Base-by-base conservation (phyloP, 2,329 filamentous ascomycete species). In the Colletotrichum nymphaeae region DNA sequence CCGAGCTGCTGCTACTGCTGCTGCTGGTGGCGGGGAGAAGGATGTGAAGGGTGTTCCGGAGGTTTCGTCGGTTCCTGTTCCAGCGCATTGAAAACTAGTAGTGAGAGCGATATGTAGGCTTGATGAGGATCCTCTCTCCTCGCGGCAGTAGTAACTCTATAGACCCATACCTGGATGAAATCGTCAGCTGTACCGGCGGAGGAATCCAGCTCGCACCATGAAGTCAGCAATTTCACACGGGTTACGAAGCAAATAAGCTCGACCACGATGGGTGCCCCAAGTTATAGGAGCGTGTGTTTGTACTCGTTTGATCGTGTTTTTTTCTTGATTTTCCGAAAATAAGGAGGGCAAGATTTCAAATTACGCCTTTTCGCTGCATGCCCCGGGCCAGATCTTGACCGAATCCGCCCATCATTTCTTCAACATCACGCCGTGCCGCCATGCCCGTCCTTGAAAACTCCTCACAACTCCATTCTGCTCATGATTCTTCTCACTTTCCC, bases 1-100 rank as follows among this genome's bases (percentile, higher is more conserved):
- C 42, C 80, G 75, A 76, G 76, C 75, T 57, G 72, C 75, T 57
- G 72, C 74, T 56, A 8, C 8, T 30, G 49, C 77, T 26, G 74
- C 74, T 6, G 74, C 77, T 16, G 78, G 76, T 80, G 81, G 69
- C 83, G 75, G 78, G 14, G 12, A 49, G 8, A 52, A 58, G 75
- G 22, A 42, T 16, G 42, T 37, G 11, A 69, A 58, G 26, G 30
- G 28, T 14, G 57, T 32, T 37, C 11, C 56, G 28, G 42, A 16
- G 28, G 56, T n/a, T 11, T 59, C 66, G 22, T 22, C 49, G 11
- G 42, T 35, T 19, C 22, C 42, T 24, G 28, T 56, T 1, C 30
- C 46, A 12, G 30, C 68, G 42, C 42, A 55, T 55, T 59, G 24
- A 70, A 6, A 16, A 12, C 26, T 14, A 11, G 28, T 3, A 9